A percentile compares a stretch with the other conserved stretches of the same genome.
These are phyloP conservation scores for Biscogniauxia marginata DNA, from an alignment of 2,329 filamentous ascomycete species.

Conservation along the genomic window DNA sequence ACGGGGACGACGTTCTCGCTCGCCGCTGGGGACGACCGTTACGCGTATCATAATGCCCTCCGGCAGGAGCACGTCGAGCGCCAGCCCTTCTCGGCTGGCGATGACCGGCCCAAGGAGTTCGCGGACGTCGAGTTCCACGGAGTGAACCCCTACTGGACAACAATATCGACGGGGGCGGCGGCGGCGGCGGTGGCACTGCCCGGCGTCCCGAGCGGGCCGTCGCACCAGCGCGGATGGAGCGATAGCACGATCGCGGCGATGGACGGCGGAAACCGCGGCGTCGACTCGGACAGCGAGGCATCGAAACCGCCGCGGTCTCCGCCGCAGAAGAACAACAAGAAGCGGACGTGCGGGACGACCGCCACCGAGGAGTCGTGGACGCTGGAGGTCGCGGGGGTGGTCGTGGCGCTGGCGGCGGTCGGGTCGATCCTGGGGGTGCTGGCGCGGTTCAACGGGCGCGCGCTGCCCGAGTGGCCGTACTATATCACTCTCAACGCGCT, in stretches of 20 bases:
- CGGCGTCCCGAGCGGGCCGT: slow-evolving; percentile 4
- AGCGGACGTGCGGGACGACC: too few species aligned
- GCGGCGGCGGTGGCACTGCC: neutral
- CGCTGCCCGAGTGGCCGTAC: slow-evolving; percentile 32
- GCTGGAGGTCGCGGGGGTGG: slow-evolving; percentile 27
- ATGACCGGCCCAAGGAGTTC: neutral
- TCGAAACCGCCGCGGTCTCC: slow-evolving; percentile 4
- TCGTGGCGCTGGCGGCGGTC: slow-evolving; percentile 26
- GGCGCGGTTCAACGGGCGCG: slow-evolving; percentile 28
- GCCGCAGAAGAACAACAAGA: neutral
- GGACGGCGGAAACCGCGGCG: too few species aligned
- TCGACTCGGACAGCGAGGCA: neutral
- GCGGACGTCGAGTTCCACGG: slow-evolving; percentile 5
- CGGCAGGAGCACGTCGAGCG: neutral
- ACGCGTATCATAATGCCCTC: neutral
- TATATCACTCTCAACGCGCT: slow-evolving; percentile 34
- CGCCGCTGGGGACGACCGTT: neutral
- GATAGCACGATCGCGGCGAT: slow-evolving; percentile 17
- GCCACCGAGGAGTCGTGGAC: slow-evolving; percentile 24
- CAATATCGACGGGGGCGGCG: too few species aligned
- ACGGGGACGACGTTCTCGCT: neutral
- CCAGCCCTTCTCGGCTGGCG: neutral
- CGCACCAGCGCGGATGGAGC: slow-evolving; percentile 24
- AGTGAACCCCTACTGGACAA: slow-evolving; percentile 13
- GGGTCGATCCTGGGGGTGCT: slow-evolving; percentile 31